Evolutionary conservation across 164 flowering plant genomes (phyloP).

Genomic region (Sextonia rubra): DNA sequence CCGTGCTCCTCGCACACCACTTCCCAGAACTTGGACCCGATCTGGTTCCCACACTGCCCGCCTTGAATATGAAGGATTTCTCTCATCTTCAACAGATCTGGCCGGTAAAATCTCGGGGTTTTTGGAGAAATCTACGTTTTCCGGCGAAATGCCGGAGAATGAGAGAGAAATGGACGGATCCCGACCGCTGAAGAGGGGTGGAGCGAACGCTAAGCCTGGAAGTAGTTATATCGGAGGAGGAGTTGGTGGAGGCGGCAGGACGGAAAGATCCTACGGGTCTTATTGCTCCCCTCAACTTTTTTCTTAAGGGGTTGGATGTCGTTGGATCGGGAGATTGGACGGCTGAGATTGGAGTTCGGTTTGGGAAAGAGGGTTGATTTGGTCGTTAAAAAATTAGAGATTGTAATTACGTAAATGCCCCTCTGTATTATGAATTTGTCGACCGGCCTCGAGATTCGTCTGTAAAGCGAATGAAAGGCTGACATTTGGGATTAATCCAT

Average conservation of each 20-base stretch:
- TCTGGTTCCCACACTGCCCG: constrained; percentile 56
- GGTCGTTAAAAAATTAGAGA: background rate
- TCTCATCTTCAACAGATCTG: constrained; percentile 26
- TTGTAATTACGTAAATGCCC: background rate
- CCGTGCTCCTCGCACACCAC: constrained; percentile 42
- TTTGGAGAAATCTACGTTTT: background rate
- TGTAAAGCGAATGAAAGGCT: too few species aligned
- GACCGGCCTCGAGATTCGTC: too few species aligned
- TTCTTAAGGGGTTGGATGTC: background rate
- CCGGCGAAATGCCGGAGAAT: background rate
- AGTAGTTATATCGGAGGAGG: background rate
- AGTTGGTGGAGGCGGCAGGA: background rate
- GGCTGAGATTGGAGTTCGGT: constrained; percentile 1
- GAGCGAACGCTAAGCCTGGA: background rate
- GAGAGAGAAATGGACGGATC: background rate
- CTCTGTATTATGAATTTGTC: background rate
- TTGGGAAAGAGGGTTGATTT: background rate
- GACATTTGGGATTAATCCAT: too few species aligned
- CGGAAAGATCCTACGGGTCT: background rate
- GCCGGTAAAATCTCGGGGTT: background rate
- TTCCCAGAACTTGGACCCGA: constrained; percentile 50
- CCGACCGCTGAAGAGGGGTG: background rate
- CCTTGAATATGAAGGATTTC: constrained; percentile 52
- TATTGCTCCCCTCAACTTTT: background rate
- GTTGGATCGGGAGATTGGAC: background rate